These are phyloP conservation scores for Populus trichocarpa DNA, from an alignment of 441 rosid species.

Conservation along the genomic window DNA sequence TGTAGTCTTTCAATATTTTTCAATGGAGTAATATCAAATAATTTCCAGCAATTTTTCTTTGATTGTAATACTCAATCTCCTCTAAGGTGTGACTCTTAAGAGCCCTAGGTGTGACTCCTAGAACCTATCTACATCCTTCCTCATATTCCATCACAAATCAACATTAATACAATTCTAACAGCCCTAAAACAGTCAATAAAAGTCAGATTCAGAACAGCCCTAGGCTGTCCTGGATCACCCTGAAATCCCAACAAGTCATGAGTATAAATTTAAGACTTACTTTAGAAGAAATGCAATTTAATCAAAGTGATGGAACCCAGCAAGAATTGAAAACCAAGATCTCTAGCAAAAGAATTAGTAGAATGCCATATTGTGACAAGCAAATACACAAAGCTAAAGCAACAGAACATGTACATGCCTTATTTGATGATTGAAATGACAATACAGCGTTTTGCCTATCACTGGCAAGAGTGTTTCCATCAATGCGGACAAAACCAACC, in stretches of 20 bases:
- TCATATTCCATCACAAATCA: neutral
- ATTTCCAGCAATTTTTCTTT: neutral
- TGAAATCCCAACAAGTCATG: neutral
- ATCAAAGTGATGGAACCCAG: too few relatives aligned
- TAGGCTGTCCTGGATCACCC: neutral
- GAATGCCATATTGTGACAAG: neutral
- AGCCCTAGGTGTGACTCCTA: neutral
- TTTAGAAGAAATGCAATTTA: neutral
- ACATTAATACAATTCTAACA: too few relatives aligned
- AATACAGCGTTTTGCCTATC: conserved; percentile 88
- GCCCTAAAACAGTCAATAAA: neutral
- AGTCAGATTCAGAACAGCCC: neutral
- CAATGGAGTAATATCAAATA: neutral
- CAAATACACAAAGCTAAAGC: conserved; percentile 16
- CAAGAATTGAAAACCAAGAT: neutral
- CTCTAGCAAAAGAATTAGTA: neutral
- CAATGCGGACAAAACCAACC: conserved; percentile 82
- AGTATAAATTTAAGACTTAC: neutral
- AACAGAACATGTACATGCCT: conserved; percentile 38
- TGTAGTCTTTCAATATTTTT: neutral
- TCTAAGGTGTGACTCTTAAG: neutral
- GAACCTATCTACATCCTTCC: neutral
- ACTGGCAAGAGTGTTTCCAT: conserved; percentile 84
- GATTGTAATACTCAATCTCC: neutral
- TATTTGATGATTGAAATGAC: conserved; percentile 63